Base-by-base conservation (phyloP, 768 basidiomycete genomes). In the Rickenella mellea region DNA sequence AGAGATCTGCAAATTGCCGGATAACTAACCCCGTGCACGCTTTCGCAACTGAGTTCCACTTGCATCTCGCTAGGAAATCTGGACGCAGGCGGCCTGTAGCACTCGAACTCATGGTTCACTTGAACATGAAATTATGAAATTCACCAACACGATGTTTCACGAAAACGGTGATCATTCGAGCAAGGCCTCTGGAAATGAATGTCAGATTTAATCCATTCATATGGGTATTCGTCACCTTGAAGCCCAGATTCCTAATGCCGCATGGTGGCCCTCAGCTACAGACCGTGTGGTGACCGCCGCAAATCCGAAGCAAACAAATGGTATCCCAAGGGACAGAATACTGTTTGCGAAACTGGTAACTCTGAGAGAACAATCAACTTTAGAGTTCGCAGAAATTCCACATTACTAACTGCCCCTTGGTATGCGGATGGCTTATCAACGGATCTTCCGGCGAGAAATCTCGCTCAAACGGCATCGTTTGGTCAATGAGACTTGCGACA, bases 1-100 rank as follows among this genome's bases (percentile, higher is more conserved):
- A 26, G n/a, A 29, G 5, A 14, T 47, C 10, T 29, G n/a, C 8
- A 29, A 21, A 22, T 31, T 35, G 15, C 33, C 15, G 30, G 3
- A 15, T 11, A 26, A 41, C 48, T 12, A 39, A 79, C 80, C 80
- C 81, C 15, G 74, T 70, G 53, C 81, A 83, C 37, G 57, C 55
- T 44, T 66, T 54, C 2, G 66, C 35, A 2, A 57, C 53, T 8
- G 63, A 58, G 40, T 78, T 70, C 78, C 78, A 83, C 48, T 70
- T 67, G 50, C 81, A 83, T 26, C 80, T 70, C 9, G 70, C 63
- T 30, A 83, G 66, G 50, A 83, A 83, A 53, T 83, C 80, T 0
- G 81, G 81, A 10, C 81, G 68, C 14, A 83, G 57, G 19, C 80
- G 55, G 33, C 67, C 67, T 63, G 6, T 40, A 38, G 12, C 4